A percentile compares a stretch with the other conserved stretches of the same genome.
Evolutionary conservation across 257 asterid species (phyloP).

Genomic region (Fraxinus americana): DNA sequence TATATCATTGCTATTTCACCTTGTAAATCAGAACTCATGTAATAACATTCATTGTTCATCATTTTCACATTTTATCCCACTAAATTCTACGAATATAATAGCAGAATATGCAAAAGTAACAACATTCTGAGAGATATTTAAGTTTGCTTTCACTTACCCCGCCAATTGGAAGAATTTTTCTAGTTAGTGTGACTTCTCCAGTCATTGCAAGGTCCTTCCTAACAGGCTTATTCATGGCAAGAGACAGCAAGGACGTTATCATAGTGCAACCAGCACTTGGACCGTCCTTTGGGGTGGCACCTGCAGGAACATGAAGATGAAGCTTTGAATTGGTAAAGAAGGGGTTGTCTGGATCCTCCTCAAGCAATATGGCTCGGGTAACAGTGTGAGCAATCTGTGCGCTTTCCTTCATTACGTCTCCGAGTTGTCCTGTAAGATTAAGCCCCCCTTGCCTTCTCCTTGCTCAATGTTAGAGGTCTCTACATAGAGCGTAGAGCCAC

Average conservation of each 20-base stretch:
- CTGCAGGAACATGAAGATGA: conserved; percentile 98
- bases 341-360: conserved; percentile 65
- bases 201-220: conserved; percentile 97
- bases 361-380: conserved; percentile 70
- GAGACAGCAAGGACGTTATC: conserved; percentile 91
- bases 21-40: no score
- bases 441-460: conserved; percentile 91
- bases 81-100: not conserved
- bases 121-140: not conserved
- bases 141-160: conserved; percentile 67
- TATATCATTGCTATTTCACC: no score
- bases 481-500: conserved; percentile 92
- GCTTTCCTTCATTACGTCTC: conserved; percentile 98
- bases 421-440: conserved; percentile 85
- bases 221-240: conserved; percentile 75
- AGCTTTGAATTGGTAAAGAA: conserved; percentile 78
- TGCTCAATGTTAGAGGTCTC: conserved; percentile 79
- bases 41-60: no score
- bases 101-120: not conserved
- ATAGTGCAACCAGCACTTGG: conserved; percentile 99
- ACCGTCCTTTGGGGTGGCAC: conserved; percentile 98
- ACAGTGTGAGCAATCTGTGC: conserved; percentile 93
- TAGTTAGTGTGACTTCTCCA: conserved; percentile 87
- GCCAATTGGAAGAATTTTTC: conserved; percentile 95
- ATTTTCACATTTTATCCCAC: no score